These are phyloP conservation scores for Aspergillus tamarii DNA, from an alignment of 2,329 filamentous ascomycete species.

Conservation along the genomic window DNA sequence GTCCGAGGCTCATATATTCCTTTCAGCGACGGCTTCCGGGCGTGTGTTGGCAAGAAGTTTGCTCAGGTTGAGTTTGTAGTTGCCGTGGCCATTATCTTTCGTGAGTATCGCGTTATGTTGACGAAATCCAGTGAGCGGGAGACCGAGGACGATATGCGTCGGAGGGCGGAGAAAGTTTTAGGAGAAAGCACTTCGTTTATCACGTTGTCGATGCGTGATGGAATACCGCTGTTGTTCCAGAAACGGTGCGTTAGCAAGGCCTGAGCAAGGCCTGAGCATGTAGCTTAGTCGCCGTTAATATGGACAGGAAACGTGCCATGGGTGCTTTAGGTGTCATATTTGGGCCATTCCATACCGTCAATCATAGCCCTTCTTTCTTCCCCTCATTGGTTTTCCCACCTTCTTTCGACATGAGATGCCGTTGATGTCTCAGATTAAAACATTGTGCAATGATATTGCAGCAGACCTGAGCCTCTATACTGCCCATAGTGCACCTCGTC, in stretches of 20 bases:
- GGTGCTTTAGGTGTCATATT: not conserved
- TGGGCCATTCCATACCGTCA: not conserved
- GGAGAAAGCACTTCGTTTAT: conserved; percentile 15
- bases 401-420: not conserved
- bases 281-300: not conserved
- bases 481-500: not conserved
- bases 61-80: conserved; percentile 31
- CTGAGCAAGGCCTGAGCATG: not conserved
- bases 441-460: not conserved
- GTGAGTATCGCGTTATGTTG: conserved; percentile 21
- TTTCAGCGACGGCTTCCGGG: conserved; percentile 28
- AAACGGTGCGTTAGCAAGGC: not conserved
- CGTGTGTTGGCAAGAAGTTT: conserved; percentile 30
- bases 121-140: conserved; percentile 6
- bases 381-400: too few relatives aligned
- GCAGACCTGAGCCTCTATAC: not conserved
- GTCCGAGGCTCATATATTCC: conserved; percentile 25
- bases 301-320: not conserved
- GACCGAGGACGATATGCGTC: not conserved
- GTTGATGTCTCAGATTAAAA: not conserved
- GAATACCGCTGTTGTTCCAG: not conserved
- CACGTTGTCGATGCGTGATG: conserved; percentile 13
- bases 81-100: conserved; percentile 17
- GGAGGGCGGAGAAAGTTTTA: conserved; percentile 10
- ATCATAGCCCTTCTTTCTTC: not conserved